Evolutionary conservation across 2,329 filamentous ascomycete species (phyloP).

Genomic region (Diaporthe aspalathi): DNA sequence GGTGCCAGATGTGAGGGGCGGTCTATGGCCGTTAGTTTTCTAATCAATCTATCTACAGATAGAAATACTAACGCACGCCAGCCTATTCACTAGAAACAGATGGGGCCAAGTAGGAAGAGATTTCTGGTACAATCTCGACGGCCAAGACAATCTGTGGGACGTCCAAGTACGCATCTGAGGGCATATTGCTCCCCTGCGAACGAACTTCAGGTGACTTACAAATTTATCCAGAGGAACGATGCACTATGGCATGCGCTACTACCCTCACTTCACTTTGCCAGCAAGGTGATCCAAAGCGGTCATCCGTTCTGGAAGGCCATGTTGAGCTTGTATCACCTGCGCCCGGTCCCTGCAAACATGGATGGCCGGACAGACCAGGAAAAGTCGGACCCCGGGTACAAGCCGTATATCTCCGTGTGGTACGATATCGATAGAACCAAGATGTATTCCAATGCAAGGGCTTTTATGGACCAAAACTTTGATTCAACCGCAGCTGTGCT

Average conservation of each 20-base stretch:
- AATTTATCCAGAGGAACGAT: neutral
- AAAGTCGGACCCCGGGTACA: neutral
- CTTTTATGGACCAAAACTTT: neutral
- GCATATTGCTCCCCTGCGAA: neutral
- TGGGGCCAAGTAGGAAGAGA: neutral
- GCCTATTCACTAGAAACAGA: neutral
- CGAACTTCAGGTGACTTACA: neutral
- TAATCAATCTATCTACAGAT: neutral
- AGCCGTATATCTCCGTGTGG: neutral
- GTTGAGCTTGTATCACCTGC: neutral
- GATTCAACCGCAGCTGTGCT: neutral
- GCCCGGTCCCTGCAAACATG: neutral
- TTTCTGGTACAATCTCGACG: neutral
- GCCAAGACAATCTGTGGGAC: neutral
- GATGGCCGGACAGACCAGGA: neutral
- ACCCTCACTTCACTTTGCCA: neutral
- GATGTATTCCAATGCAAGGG: neutral
- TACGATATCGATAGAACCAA: neutral
- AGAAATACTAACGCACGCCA: neutral
- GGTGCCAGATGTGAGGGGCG: neutral
- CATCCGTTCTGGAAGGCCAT: slow-evolving; percentile 16
- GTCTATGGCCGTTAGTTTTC: neutral
- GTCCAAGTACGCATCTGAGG: neutral
- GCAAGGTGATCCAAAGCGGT: neutral
- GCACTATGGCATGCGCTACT: neutral